phyloP scores from a whole-genome alignment of 495 filamentous ascomycete species.

The Lindgomyces ingoldianus region DNA sequence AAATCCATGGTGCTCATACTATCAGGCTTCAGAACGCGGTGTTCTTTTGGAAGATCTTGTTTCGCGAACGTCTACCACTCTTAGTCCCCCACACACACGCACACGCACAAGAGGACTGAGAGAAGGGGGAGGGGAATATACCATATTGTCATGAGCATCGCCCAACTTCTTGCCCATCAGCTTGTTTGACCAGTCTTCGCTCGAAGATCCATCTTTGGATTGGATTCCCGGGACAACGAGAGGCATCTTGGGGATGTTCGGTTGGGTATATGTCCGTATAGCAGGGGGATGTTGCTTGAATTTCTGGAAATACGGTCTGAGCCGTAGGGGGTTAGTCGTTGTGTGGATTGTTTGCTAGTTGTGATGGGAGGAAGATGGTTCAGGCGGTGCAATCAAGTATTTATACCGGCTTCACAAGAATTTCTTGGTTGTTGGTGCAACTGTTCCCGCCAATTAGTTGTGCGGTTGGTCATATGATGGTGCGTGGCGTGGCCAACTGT shows the following conservation, averaged over 20 bases:
- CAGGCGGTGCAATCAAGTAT: too few relatives aligned
- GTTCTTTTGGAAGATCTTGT: constrained; percentile 66
- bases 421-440: too few relatives aligned
- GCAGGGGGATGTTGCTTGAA: background rate
- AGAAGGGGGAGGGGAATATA: constrained; percentile 39
- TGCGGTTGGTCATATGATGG: too few relatives aligned
- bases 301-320: too few relatives aligned
- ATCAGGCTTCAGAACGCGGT: constrained; percentile 67
- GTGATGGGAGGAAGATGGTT: too few relatives aligned
- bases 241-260: constrained; percentile 59
- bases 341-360: too few relatives aligned
- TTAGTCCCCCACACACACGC: too few relatives aligned
- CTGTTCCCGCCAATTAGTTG: too few relatives aligned
- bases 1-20: constrained; percentile 63
- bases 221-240: constrained; percentile 76
- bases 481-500: too few relatives aligned
- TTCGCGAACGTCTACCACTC: constrained; percentile 83
- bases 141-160: constrained; percentile 52
- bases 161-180: constrained; percentile 73
- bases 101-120: background rate
- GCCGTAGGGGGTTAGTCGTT: too few relatives aligned
- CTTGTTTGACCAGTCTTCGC: constrained; percentile 67
- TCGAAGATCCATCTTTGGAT: constrained; percentile 54
- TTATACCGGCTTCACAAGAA: too few relatives aligned
- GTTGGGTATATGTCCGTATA: background rate